Evolutionary conservation across 495 filamentous ascomycete genomes (phyloP), one percentile per base, ranked within the genome.

Genomic region (Tuber microsphaerosporum): DNA sequence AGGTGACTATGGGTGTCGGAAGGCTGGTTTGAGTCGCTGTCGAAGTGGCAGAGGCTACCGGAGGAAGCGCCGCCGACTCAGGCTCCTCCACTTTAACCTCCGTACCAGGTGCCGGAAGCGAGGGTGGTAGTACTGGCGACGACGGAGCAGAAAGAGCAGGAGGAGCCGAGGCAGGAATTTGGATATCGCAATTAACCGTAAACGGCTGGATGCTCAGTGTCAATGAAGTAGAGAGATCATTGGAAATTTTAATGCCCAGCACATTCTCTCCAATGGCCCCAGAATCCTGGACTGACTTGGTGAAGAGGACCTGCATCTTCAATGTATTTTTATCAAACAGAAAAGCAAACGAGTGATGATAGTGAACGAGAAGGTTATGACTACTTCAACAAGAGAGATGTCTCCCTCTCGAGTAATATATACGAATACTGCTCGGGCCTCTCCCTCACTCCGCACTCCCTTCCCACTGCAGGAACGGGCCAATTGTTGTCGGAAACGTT

Each of bases 221-320:
- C 51, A 61, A 26, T 1, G 51, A 61, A 3, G 51, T 26, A 26
- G 51, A 61, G n/a, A 26, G 51, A 26, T 61, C 51, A 26, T 61
- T 61, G 10, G n/a, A 61, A 61, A 61, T 12, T 5, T 61, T 61
- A 26, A 61, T 61, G 51, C 26, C 51, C 51, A 61, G 51, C n/a
- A 26, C n/a, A 61, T 61, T 26, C n/a, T 61, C 51, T 10, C 51
- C n/a, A 31, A 61, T 61, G n/a, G 16, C 51, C n/a, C 51, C 51
- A 1, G 51, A 61, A n/a, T 16, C 51, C 12, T 61, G n/a, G 12
- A 26, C 51, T 2, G 51, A 26, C 51, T 61, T 26, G 26, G 51
- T 61, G n/a, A 61, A 61, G 51, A 61, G 51, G 51, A 61, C 51
- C 51, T 61, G 51, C 51, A 61, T 61, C 51, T 61, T 16, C 22